These are phyloP conservation scores for Penicillium chermesinum DNA, from an alignment of 495 filamentous ascomycete species.

Conservation along the genomic window DNA sequence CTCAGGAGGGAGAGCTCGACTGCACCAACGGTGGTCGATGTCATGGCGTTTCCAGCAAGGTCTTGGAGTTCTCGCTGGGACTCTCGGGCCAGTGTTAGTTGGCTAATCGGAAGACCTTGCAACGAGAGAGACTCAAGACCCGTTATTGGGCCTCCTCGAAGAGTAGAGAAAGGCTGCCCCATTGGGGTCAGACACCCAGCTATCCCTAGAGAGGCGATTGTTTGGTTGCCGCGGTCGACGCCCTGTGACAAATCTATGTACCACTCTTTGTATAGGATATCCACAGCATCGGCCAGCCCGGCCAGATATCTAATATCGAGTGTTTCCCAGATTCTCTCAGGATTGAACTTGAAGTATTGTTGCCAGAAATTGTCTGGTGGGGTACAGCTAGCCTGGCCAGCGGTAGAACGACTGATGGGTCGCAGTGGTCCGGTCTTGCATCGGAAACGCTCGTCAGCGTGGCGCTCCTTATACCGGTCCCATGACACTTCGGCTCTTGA, in stretches of 20 bases:
- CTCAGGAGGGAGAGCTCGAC: constrained; percentile 46
- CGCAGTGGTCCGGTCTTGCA: constrained; percentile 46
- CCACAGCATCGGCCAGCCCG: constrained; percentile 40
- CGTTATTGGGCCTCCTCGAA: constrained; percentile 56
- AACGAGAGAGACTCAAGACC: constrained; percentile 63
- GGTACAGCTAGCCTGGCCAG: constrained; percentile 39
- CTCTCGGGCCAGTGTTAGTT: constrained; percentile 59
- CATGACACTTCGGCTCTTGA: constrained; percentile 39
- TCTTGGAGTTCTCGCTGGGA: constrained; percentile 61
- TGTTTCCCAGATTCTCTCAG: constrained; percentile 60
- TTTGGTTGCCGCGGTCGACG: constrained; percentile 53
- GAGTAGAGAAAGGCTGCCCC: constrained; percentile 59
- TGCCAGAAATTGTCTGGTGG: constrained; percentile 54
- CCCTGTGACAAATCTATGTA: constrained; percentile 73
- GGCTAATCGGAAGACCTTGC: constrained; percentile 65
- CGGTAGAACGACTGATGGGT: constrained; percentile 53
- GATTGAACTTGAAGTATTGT: constrained; percentile 40
- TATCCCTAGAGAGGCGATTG: constrained; percentile 48
- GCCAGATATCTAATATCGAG: constrained; percentile 59
- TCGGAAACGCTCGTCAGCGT: constrained; percentile 45
- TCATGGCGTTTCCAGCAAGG: constrained; percentile 84
- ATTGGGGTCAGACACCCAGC: constrained; percentile 66
- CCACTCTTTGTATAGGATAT: constrained; percentile 61
- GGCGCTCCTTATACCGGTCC: constrained; percentile 52
- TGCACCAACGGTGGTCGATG: constrained; percentile 64